Conservation (phyloP, 2,329 filamentous ascomycete species). For the Fusarium graminum region DNA sequence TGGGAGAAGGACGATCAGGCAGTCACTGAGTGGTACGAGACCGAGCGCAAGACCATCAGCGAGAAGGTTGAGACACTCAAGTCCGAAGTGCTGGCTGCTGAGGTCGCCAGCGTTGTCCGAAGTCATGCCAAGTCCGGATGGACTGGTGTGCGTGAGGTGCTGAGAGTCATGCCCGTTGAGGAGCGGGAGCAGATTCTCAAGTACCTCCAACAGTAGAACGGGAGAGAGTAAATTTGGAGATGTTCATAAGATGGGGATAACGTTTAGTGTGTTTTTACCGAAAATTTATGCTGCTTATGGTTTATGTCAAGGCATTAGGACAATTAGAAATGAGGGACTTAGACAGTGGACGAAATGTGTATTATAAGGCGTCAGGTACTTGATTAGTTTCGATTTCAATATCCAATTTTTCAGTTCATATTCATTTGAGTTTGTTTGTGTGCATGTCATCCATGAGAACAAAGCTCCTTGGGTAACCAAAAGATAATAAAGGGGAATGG, state of each 20-base stretch:
- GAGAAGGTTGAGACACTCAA: slow-evolving; percentile 88
- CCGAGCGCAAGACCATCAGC: slow-evolving; percentile 85
- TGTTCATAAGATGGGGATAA: slow-evolving; percentile 22
- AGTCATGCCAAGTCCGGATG: slow-evolving; percentile 75
- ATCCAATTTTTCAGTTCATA: slow-evolving; percentile 29
- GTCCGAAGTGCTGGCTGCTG: slow-evolving; percentile 72
- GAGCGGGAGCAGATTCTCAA: slow-evolving; percentile 88
- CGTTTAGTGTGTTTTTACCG: slow-evolving; percentile 36
- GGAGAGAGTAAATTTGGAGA: neutral
- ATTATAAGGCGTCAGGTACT: slow-evolving; percentile 47
- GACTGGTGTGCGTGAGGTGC: slow-evolving; percentile 86
- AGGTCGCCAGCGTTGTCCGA: slow-evolving; percentile 61
- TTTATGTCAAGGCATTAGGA: slow-evolving; percentile 41
- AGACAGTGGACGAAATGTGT: slow-evolving; percentile 38
- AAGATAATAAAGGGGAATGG: neutral
- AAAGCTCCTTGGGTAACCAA: neutral
- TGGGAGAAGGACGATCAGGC: slow-evolving; percentile 84
- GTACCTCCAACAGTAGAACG: slow-evolving; percentile 62
- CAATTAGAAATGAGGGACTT: slow-evolving; percentile 44
- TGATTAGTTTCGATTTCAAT: slow-evolving; percentile 43
- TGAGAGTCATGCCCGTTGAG: slow-evolving; percentile 86
- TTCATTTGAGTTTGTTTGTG: neutral
- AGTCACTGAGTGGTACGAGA: slow-evolving; percentile 96
- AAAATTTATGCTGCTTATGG: slow-evolving; percentile 39
- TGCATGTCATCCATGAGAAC: neutral